Evolutionary conservation across 192 early-diverging fungal genomes (phyloP), one percentile per base, ranked within the genome.

Genomic region (Linnemannia hyalina): DNA sequence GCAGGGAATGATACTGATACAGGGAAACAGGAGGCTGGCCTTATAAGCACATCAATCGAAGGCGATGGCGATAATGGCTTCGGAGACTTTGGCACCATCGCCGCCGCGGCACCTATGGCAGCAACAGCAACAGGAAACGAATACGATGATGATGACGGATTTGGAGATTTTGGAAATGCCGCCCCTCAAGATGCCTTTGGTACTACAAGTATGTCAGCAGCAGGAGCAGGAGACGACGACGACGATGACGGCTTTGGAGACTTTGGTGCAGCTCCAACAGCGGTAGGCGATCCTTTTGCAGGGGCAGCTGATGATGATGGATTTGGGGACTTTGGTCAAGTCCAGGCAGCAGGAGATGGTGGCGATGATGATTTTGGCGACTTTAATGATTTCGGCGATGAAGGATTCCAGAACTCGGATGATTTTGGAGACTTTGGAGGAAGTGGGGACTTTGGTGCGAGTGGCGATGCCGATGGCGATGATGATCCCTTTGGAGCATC

Each of bases 311-410:
- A 71, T 26, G 75, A 76, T 63, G 49, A 52, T 18, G 82, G 40
- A 1, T 85, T 85, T 68, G 82, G 74, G 6, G 84, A 86, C 49
- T 86, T 86, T 81, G 84, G 84, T 11, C 75, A 80, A 41, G 75
- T 81, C 0, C 80, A 77, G 47, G 57, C 74, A 29, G 75, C 71
- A 13, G 81, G 81, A 11, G 69, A 20, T 0, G 82, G 41, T 6
- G 57, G 65, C 22, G 71, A 78, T 47, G 83, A 80, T 38, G 84
- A 81, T 49, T 80, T 81, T 68, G 84, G 84, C 8, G 84, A 86
- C 72, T 86, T 86, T 81, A 81, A 81, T 68, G 84, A 86, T 23
- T 86, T 86, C 74, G 84, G 60, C 16, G 84, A 65, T 20, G 78
- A 80, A 44, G 82, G 69, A 7, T 84, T 80, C 46, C 75, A 76